A percentile compares a stretch with the other conserved stretches of the same genome.
Conservation (phyloP, 2,329 filamentous ascomycete species). For the Apiospora aurea region DNA sequence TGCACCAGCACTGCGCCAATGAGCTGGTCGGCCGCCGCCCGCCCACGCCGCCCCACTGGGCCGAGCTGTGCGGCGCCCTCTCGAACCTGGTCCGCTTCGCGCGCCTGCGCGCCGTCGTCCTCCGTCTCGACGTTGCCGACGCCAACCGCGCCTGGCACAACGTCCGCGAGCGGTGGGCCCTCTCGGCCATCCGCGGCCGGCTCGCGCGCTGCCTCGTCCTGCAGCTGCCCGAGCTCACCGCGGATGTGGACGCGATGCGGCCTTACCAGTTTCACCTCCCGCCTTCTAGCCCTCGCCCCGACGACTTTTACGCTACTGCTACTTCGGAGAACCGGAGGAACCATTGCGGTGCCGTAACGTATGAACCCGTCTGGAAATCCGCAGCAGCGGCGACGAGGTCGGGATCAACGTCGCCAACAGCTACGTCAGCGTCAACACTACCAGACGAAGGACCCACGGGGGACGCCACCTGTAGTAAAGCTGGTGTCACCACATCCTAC, state of each 20-base stretch:
- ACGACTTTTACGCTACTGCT: not conserved
- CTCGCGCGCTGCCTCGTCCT: constrained; percentile 32
- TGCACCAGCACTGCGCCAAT: constrained; percentile 28
- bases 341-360: not conserved
- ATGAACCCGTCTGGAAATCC: not conserved
- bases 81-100: constrained; percentile 34
- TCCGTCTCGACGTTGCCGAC: constrained; percentile 33
- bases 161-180: constrained; percentile 36
- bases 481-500: not conserved
- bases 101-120: constrained; percentile 28
- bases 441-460: not conserved
- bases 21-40: not conserved
- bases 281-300: not conserved
- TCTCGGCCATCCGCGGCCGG: constrained; percentile 32
- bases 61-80: constrained; percentile 32
- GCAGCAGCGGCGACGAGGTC: not conserved
- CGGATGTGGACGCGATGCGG: constrained; percentile 27
- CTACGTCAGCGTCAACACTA: not conserved
- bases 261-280: constrained; percentile 30
- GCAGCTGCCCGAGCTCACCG: constrained; percentile 33
- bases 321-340: not conserved
- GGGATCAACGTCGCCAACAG: not conserved
- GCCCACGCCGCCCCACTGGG: constrained; percentile 27
- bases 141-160: constrained; percentile 33
- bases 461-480: not conserved